Evolutionary conservation across 2,329 filamentous ascomycete genomes (phyloP), one percentile per base, ranked within the genome.

Genomic region (Clarireedia paspali): DNA sequence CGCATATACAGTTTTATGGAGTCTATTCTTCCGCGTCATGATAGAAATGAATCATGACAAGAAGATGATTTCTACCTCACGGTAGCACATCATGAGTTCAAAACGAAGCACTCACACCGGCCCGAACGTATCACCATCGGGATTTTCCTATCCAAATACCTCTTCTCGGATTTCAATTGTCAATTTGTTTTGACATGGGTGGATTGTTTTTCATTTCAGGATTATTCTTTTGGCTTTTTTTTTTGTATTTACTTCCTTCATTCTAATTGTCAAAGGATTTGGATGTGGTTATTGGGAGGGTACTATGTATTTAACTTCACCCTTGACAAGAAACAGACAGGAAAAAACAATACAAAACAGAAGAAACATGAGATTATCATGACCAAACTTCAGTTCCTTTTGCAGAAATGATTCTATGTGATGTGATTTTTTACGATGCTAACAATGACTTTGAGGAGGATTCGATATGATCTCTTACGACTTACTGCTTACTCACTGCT

Each of bases 41-140:
- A 55, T 55, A 55, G 52, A 46, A 55, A 55, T 55, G 45, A 55
- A 17, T 44, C 52, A 50, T 55, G 52, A 49, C 45, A 40, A 47
- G 40, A 23, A 20, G 40, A 44, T 44, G 17, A 40, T 44, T 44
- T 14, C 17, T 42, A 47, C 51, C 44, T 47, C 42, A 20, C 10
- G 51, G 51, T 39, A 53, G 17, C 14, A 26, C 14, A 42, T 42
- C 17, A 20, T 24, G 20, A 14, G 23, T 15, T 26, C 17, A 34
- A 50, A 23, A 38, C 12, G 46, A 50, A 55, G 50, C 39, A 45
- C 26, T 26, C 38, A 55, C 53, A 55, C 40, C 53, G 47, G 14
- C 53, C 30, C 53, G 47, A 50, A 45, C 34, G 34, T 40, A 15
- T 50, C 34, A n/a, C 36, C 36, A 55, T 50, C 53, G 53, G 52